A percentile compares a stretch with the other conserved stretches of the same genome.
These are phyloP conservation scores for Aaosphaeria arxii DNA, from an alignment of 2,329 filamentous ascomycete genomes.

Conservation along the genomic window DNA sequence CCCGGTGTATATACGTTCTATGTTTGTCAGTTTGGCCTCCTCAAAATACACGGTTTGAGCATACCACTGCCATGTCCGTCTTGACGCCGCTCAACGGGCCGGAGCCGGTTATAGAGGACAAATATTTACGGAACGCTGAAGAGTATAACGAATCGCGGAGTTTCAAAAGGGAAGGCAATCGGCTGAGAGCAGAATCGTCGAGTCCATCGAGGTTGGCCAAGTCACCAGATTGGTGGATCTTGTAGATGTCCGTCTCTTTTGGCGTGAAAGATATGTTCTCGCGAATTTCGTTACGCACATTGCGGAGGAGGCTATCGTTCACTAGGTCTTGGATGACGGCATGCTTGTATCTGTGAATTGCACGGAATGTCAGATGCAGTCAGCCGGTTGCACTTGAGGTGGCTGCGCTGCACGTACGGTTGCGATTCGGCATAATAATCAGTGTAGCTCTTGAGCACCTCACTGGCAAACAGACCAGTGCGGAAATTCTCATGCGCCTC, in stretches of 20 bases:
- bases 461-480: constrained; percentile 36
- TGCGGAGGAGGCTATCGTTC: constrained; percentile 75
- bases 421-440: constrained; percentile 37
- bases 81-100: constrained; percentile 87
- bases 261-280: constrained; percentile 92
- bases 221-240: constrained; percentile 97
- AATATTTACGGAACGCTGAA: constrained; percentile 80
- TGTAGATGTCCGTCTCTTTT: constrained; percentile 99
- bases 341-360: constrained; percentile 70
- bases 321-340: constrained; percentile 82
- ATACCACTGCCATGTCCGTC: constrained; percentile 93
- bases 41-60: constrained; percentile 5
- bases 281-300: constrained; percentile 84
- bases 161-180: constrained; percentile 82
- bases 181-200: constrained; percentile 78
- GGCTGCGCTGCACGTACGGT: constrained; percentile 28
- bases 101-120: constrained; percentile 80
- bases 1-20: constrained; percentile 91
- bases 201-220: constrained; percentile 94
- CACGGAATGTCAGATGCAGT: constrained; percentile 38
- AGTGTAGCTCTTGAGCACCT: constrained; percentile 32
- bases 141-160: constrained; percentile 97
- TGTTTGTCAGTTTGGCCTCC: constrained; percentile 9
- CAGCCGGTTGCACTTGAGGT: background rate
- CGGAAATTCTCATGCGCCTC: constrained; percentile 40